Evolutionary conservation across 805 yeast genomes (phyloP).

Genomic region (Candida khao-thaluensis): DNA sequence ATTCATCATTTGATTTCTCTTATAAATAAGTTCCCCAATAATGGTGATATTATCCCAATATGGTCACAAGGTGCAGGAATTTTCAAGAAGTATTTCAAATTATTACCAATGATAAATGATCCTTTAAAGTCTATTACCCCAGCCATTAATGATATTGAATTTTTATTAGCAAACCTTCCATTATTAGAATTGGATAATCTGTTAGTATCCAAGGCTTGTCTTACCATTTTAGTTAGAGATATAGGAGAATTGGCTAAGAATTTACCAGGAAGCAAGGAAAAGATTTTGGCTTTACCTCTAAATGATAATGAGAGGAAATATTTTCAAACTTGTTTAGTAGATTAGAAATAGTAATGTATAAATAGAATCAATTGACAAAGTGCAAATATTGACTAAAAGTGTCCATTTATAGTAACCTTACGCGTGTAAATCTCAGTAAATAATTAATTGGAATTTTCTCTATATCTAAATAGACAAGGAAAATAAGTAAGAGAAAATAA

Average conservation of each 20-base stretch:
- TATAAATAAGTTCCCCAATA: conserved; percentile 43
- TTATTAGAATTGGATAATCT: conserved; percentile 27
- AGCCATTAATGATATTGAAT: conserved; percentile 22
- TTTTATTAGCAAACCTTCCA: conserved; percentile 47
- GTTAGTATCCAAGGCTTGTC: conserved; percentile 47
- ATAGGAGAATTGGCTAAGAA: conserved; percentile 44
- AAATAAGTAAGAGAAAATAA: no score
- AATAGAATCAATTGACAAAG: no score
- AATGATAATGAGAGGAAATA: conserved; percentile 47
- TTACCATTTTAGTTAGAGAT: conserved; percentile 51
- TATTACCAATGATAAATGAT: conserved; percentile 17
- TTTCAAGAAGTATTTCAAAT: conserved; percentile 49
- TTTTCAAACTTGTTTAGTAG: conserved; percentile 19
- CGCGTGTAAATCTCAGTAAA: no score
- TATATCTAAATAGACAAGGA: no score
- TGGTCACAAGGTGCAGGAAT: conserved; percentile 63
- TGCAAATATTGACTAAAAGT: no score
- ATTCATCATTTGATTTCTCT: conserved; percentile 40
- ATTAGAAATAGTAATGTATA: no score
- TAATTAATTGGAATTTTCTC: no score
- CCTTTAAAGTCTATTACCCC: neutral
- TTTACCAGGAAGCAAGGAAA: conserved; percentile 5
- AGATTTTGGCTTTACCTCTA: conserved; percentile 36
- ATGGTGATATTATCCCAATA: conserved; percentile 36
- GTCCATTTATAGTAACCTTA: no score